phyloP scores from a whole-genome alignment of 2,329 filamentous ascomycete species.

The Talaromyces funiculosus region DNA sequence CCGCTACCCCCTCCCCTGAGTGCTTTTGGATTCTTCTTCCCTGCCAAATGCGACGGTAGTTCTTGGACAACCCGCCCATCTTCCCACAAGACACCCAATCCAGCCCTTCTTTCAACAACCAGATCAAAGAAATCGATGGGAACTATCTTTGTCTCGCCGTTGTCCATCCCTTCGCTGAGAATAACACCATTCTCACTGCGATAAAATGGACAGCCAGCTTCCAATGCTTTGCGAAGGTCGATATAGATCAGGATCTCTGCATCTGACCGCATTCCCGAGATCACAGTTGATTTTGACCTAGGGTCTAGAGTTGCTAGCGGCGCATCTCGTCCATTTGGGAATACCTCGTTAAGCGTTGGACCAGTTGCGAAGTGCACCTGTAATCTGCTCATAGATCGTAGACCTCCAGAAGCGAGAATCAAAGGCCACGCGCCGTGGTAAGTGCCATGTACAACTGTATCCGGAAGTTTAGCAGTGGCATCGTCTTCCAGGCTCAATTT shows the following conservation, averaged over 20 bases:
- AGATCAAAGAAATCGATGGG: slow-evolving; percentile 63
- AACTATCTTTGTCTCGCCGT: slow-evolving; percentile 56
- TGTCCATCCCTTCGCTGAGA: slow-evolving; percentile 50
- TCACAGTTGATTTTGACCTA: slow-evolving; percentile 42
- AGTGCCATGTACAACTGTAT: slow-evolving; percentile 76
- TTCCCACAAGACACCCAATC: slow-evolving; percentile 63
- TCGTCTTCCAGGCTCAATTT: slow-evolving; percentile 52
- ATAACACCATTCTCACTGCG: slow-evolving; percentile 72
- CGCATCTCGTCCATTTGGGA: slow-evolving; percentile 21
- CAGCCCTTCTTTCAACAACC: slow-evolving; percentile 69
- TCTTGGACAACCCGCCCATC: slow-evolving; percentile 51
- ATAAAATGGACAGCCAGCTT: slow-evolving; percentile 65
- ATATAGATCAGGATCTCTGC: slow-evolving; percentile 75
- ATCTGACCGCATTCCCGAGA: slow-evolving; percentile 74
- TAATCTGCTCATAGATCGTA: slow-evolving; percentile 74
- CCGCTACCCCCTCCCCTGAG: slow-evolving; percentile 18
- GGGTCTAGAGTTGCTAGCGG: slow-evolving; percentile 19
- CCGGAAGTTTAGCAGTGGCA: slow-evolving; percentile 45
- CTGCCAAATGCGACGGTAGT: slow-evolving; percentile 38
- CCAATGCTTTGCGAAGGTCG: slow-evolving; percentile 62
- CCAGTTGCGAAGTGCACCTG: slow-evolving; percentile 88
- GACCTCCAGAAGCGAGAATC: slow-evolving; percentile 70
- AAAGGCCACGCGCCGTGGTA: slow-evolving; percentile 72
- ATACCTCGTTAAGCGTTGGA: slow-evolving; percentile 46
- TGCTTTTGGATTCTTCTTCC: slow-evolving; percentile 29